Evolutionary conservation across 1,284 basidiomycete genomes (phyloP).

Genomic region (Singerocomus rubriflavus): DNA sequence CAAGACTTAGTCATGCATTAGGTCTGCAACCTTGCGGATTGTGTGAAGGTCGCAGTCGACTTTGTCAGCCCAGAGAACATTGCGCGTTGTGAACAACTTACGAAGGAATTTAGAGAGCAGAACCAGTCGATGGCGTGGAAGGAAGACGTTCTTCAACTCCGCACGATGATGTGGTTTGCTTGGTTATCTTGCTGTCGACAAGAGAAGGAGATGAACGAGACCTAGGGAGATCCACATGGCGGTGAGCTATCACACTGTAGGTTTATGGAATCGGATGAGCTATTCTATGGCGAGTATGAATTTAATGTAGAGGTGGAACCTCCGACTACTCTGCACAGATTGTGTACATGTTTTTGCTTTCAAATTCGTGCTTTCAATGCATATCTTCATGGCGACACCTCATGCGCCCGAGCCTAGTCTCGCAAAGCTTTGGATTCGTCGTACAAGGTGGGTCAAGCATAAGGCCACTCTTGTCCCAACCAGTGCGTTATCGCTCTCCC

Average conservation of each 20-base stretch:
- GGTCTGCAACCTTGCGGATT: conserved; percentile 86
- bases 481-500: neutral
- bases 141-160: conserved; percentile 89
- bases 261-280: conserved; percentile 13
- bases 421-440: neutral
- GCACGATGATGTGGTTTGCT: conserved; percentile 92
- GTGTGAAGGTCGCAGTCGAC: conserved; percentile 95
- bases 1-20: conserved; percentile 26
- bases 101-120: conserved; percentile 85
- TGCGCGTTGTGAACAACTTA: conserved; percentile 77
- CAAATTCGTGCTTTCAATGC: conserved; percentile 13
- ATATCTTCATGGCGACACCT: conserved; percentile 5
- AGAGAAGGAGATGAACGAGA: conserved; percentile 43
- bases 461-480: neutral
- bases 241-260: conserved; percentile 21
- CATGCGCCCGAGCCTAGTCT: neutral
- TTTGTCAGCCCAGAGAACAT: conserved; percentile 95
- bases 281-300: conserved; percentile 28
- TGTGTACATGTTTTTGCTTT: conserved; percentile 31
- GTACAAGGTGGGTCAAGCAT: too few relatives aligned
- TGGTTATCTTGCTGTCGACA: conserved; percentile 68
- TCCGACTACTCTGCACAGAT: conserved; percentile 19
- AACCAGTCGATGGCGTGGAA: conserved; percentile 89
- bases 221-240: conserved; percentile 9
- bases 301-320: conserved; percentile 30